Percentiles rank a stretch among this genome's conserved stretches.
Evolutionary conservation across 2,329 filamentous ascomycete genomes (phyloP).

Genomic region (Apiospora rasikravindrae): DNA sequence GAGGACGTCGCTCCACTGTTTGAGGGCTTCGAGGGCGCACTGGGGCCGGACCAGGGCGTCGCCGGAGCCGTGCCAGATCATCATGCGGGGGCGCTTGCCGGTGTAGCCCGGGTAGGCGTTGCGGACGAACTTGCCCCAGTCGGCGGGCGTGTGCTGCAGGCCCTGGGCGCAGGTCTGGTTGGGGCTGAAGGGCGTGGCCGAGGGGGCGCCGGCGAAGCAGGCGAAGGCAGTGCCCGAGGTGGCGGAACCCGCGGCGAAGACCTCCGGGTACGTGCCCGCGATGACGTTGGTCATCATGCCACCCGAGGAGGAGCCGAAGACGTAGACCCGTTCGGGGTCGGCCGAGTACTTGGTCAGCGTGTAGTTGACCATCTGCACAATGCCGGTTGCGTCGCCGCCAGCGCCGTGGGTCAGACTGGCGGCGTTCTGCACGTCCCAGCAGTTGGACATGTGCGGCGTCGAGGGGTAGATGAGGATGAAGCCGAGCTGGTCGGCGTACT

Average conservation of each 20-base stretch:
- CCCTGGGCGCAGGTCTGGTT: conserved; percentile 31
- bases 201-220: conserved; percentile 28
- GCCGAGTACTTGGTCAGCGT: conserved; percentile 24
- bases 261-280: conserved; percentile 29
- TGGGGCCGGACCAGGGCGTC: conserved; percentile 38
- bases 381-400: conserved; percentile 28
- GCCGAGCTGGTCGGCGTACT: conserved; percentile 25
- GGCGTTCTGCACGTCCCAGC: conserved; percentile 31
- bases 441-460: conserved; percentile 26
- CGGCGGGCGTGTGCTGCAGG: conserved; percentile 25
- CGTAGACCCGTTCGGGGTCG: conserved; percentile 23
- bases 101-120: conserved; percentile 43
- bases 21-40: conserved; percentile 34
- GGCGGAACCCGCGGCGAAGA: conserved; percentile 29
- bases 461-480: conserved; percentile 27
- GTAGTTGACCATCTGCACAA: conserved; percentile 31
- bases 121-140: conserved; percentile 41
- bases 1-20: conserved; percentile 33
- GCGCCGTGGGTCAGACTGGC: conserved; percentile 29
- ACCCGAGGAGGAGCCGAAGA: conserved; percentile 27
- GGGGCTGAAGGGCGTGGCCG: conserved; percentile 27
- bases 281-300: conserved; percentile 33
- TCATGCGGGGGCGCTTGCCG: conserved; percentile 41
- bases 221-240: conserved; percentile 25
- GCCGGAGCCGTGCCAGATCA: conserved; percentile 42